phyloP scores from a whole-genome alignment of 306 rosid genomes.

The Hippophae tibetana region DNA sequence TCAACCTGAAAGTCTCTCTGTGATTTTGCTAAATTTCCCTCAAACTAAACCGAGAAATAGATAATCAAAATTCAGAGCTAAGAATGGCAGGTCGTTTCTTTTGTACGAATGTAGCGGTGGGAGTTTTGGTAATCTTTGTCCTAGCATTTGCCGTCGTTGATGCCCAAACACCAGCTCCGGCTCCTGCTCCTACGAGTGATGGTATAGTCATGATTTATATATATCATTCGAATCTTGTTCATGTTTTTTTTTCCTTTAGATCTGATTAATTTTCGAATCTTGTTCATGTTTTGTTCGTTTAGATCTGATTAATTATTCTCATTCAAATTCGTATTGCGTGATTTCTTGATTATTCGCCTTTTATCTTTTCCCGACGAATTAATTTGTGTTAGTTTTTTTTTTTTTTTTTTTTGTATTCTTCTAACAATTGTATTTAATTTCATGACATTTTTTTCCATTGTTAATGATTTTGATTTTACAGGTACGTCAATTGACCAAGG shows the following conservation, averaged over 20 bases:
- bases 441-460: neutral
- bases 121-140: conserved; percentile 21
- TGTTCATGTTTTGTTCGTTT: neutral
- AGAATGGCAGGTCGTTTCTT: conserved; percentile 30
- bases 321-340: neutral
- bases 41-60: too few relatives aligned
- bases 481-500: conserved; percentile 83
- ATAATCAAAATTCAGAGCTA: neutral
- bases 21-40: too few relatives aligned
- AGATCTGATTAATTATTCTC: neutral
- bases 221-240: neutral
- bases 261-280: neutral
- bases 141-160: conserved; percentile 34
- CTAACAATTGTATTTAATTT: neutral
- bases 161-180: conserved; percentile 31
- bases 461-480: neutral
- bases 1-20: too few relatives aligned
- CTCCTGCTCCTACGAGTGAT: conserved; percentile 60
- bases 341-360: neutral
- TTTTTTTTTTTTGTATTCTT: neutral
- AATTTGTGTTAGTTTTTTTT: too few relatives aligned
- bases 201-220: conserved; percentile 29
- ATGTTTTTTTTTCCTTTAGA: neutral
- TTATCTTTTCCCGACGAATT: neutral
- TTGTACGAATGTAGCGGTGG: conserved; percentile 23